Conservation (phyloP, 2,329 filamentous ascomycete genomes). For the Drechslerella dactyloides region DNA sequence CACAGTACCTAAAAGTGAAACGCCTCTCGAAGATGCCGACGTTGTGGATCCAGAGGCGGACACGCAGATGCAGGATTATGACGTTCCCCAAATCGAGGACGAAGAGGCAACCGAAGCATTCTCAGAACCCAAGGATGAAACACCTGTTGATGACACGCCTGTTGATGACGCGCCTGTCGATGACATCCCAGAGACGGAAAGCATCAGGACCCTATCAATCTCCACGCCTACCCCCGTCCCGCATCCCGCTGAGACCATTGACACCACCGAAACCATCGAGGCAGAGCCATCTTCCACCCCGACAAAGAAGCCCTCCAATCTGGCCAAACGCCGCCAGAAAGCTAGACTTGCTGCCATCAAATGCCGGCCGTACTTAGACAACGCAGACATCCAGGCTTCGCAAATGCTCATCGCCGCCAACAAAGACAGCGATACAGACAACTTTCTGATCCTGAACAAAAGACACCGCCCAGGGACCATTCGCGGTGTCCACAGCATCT, state of each 20-base stretch:
- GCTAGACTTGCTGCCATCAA: too few relatives aligned
- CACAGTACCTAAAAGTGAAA: too few relatives aligned
- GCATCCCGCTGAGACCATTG: neutral
- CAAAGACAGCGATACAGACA: too few relatives aligned
- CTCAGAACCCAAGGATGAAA: too few relatives aligned
- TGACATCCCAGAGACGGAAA: constrained; percentile 5
- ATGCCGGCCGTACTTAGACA: too few relatives aligned
- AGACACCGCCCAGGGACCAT: constrained; percentile 9
- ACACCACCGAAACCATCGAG: neutral
- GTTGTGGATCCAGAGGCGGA: too few relatives aligned
- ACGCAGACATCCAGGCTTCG: neutral
- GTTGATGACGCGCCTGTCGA: neutral
- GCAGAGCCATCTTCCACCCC: neutral
- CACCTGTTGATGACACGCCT: neutral
- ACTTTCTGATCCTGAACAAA: constrained; percentile 1
- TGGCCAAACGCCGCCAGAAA: too few relatives aligned
- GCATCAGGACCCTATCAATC: neutral
- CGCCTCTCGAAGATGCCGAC: too few relatives aligned
- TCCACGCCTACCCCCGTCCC: neutral
- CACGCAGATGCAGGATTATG: too few relatives aligned
- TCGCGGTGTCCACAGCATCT: neutral
- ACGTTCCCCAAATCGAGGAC: too few relatives aligned
- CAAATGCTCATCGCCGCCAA: constrained; percentile 18
- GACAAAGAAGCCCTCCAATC: too few relatives aligned
- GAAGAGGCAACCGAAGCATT: too few relatives aligned